A percentile compares a stretch with the other conserved stretches of the same genome.
These are phyloP conservation scores for Leishmania amazonensis DNA, from an alignment of 208 protist genomes.

Conservation along the genomic window DNA sequence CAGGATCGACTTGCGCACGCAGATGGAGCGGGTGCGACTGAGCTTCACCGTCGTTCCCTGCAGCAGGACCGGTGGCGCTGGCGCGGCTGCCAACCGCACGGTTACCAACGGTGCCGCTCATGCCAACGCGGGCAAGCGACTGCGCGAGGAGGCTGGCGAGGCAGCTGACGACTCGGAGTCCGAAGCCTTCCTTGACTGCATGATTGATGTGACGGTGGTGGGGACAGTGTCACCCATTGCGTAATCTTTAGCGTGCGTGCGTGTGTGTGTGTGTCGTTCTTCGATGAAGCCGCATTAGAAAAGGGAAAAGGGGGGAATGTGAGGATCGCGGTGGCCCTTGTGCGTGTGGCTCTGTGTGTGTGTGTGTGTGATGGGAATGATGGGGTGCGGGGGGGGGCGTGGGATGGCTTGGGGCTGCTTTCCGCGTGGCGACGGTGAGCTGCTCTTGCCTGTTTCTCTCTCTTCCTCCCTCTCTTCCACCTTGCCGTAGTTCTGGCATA, in stretches of 20 bases:
- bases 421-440: background rate
- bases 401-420: no score
- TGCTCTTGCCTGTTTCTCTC: background rate
- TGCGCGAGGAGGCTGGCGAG: background rate
- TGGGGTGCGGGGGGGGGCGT: background rate
- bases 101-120: conserved; percentile 6
- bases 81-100: background rate
- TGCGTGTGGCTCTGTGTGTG: background rate
- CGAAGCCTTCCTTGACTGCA: conserved; percentile 14
- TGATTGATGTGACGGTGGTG: conserved; percentile 42
- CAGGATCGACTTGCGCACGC: conserved; percentile 48
- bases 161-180: background rate
- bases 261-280: background rate
- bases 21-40: conserved; percentile 66
- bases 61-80: background rate
- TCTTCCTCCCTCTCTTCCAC: background rate
- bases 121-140: background rate
- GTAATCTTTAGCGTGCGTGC: background rate
- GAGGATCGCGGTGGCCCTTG: background rate
- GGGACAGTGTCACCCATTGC: conserved; percentile 39
- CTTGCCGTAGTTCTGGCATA: background rate
- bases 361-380: background rate
- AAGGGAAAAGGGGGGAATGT: background rate
- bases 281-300: background rate
- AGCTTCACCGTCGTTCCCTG: conserved; percentile 55